phyloP scores from a whole-genome alignment of 805 yeast species.

The Teunomyces pallodes region DNA sequence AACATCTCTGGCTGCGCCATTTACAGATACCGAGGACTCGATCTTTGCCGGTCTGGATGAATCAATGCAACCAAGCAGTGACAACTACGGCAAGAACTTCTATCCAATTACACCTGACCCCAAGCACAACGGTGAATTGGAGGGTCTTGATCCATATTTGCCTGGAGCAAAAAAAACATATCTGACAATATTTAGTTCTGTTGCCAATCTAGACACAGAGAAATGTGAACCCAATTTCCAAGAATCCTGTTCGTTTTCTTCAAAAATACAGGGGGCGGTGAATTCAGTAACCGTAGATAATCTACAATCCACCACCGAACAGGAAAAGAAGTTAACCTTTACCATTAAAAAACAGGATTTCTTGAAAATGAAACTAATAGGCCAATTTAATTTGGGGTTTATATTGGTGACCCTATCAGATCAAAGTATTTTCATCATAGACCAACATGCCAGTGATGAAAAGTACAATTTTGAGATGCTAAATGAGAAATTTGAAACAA shows the following conservation, averaged over 20 bases:
- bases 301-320: slow-evolving; percentile 46
- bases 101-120: slow-evolving; percentile 6
- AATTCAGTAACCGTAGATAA: slow-evolving; percentile 30
- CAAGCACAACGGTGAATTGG: background rate
- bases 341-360: slow-evolving; percentile 74
- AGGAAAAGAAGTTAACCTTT: slow-evolving; percentile 57
- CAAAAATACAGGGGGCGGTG: background rate
- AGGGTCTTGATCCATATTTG: background rate
- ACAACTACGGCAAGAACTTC: slow-evolving; percentile 9
- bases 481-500: slow-evolving; percentile 50
- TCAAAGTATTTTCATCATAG: slow-evolving; percentile 76
- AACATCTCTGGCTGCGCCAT: too few species aligned
- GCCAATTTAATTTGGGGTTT: slow-evolving; percentile 95
- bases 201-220: background rate
- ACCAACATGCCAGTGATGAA: slow-evolving; percentile 98
- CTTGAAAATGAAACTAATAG: slow-evolving; percentile 70
- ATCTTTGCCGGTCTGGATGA: background rate
- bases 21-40: too few species aligned
- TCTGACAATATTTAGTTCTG: background rate
- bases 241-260: background rate
- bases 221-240: background rate
- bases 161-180: background rate
- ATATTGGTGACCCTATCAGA: slow-evolving; percentile 64
- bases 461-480: slow-evolving; percentile 83
- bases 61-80: background rate